Percentiles rank a stretch among this genome's conserved stretches.
Evolutionary conservation across 78 protist species (phyloP).

Genomic region (Paratrimastix pyriformis): DNA sequence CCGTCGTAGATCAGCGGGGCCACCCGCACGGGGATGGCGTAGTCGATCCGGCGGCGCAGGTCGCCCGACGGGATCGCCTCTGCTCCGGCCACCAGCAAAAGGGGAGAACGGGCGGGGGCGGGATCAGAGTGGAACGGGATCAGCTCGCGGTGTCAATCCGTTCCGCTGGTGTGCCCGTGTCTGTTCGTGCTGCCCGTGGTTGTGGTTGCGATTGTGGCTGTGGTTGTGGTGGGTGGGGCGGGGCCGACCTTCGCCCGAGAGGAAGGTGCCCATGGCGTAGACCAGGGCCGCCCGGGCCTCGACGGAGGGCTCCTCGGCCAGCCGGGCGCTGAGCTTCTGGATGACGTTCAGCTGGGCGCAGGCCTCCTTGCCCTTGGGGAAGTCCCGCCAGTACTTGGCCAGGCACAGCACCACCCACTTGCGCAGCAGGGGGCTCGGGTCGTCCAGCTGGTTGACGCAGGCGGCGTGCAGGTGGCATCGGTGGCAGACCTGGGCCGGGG

Average conservation of each 20-base stretch:
- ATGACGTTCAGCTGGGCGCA: conserved; percentile 37
- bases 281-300: conserved; percentile 63
- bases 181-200: too few relatives aligned
- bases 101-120: too few relatives aligned
- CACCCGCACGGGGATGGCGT: conserved; percentile 8
- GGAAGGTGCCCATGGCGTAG: conserved; percentile 48
- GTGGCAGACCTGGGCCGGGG: too few relatives aligned
- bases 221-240: background rate
- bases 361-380: conserved; percentile 51
- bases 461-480: too few relatives aligned
- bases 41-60: background rate
- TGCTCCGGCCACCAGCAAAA: too few relatives aligned
- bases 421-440: conserved; percentile 19
- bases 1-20: background rate
- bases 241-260: too few relatives aligned
- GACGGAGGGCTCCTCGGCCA: conserved; percentile 43
- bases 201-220: too few relatives aligned
- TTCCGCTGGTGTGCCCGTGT: too few relatives aligned
- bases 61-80: too few relatives aligned
- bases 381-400: conserved; percentile 13
- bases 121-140: too few relatives aligned
- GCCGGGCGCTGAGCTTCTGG: conserved; percentile 38
- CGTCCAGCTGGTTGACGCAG: background rate
- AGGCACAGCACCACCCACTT: conserved; percentile 19
- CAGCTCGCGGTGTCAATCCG: too few relatives aligned